These are phyloP conservation scores for Penicillium hordei DNA, from an alignment of 2,329 filamentous ascomycete species.

Conservation along the genomic window DNA sequence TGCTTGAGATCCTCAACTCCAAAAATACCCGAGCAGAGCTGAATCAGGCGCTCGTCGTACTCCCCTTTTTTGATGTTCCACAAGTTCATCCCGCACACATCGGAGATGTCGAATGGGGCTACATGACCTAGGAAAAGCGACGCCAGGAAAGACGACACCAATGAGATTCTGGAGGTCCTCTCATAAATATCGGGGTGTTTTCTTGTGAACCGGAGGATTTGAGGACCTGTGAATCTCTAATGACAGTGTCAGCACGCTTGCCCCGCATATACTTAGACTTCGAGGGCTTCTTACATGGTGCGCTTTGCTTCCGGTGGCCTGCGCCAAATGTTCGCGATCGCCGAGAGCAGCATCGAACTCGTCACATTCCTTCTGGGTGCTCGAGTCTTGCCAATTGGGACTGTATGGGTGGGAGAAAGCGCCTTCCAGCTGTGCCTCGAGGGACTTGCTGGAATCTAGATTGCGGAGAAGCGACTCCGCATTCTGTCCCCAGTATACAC, in stretches of 20 bases:
- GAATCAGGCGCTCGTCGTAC: slow-evolving; percentile 74
- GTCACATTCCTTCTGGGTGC: slow-evolving; percentile 89
- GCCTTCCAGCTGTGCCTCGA: slow-evolving; percentile 70
- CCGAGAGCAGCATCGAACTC: slow-evolving; percentile 75
- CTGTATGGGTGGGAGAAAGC: slow-evolving; percentile 83
- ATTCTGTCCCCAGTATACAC: slow-evolving; percentile 81
- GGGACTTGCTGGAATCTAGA: slow-evolving; percentile 59
- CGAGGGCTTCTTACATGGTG: slow-evolving; percentile 70
- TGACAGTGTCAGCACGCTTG: slow-evolving; percentile 1
- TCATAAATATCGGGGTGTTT: slow-evolving; percentile 79
- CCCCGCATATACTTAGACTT: slow-evolving; percentile 1
- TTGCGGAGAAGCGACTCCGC: slow-evolving; percentile 64
- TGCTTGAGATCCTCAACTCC: slow-evolving; percentile 64
- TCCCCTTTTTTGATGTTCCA: slow-evolving; percentile 78
- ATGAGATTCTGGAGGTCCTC: slow-evolving; percentile 78
- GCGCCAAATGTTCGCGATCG: slow-evolving; percentile 65
- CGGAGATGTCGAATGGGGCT: slow-evolving; percentile 88
- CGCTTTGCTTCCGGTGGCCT: slow-evolving; percentile 84
- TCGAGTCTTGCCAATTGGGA: slow-evolving; percentile 98
- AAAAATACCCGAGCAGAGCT: slow-evolving; percentile 68
- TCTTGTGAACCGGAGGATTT: slow-evolving; percentile 84
- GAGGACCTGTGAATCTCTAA: slow-evolving; percentile 92
- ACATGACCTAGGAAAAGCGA: slow-evolving; percentile 82
- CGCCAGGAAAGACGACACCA: slow-evolving; percentile 93
- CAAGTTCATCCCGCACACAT: slow-evolving; percentile 95